These are phyloP conservation scores for Thelonectria blattea DNA, from an alignment of 2,329 filamentous ascomycete genomes.

Conservation along the genomic window DNA sequence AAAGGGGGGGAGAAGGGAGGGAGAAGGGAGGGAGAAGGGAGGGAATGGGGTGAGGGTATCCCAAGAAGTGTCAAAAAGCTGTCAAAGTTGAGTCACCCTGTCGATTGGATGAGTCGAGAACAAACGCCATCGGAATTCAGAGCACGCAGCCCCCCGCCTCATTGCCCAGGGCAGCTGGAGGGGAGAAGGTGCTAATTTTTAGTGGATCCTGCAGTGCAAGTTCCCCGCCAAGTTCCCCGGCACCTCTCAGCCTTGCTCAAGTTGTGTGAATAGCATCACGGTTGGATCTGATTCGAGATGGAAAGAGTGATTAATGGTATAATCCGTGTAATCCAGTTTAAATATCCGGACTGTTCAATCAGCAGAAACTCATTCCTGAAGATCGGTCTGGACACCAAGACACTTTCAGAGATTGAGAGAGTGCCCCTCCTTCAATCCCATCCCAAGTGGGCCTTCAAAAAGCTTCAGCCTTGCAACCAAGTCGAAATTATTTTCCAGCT, in stretches of 20 bases:
- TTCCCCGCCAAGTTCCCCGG: constrained; percentile 4
- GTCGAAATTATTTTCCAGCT: constrained; percentile 25
- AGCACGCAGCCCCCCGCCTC: constrained; percentile 12
- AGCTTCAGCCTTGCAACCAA: constrained; percentile 19
- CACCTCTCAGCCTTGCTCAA: constrained; percentile 23
- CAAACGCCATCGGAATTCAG: constrained; percentile 10
- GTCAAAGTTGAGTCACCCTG: constrained; percentile 13
- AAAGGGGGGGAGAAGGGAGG: background rate
- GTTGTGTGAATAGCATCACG: background rate
- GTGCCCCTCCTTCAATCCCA: constrained; percentile 7
- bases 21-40: too few species aligned
- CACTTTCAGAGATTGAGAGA: too few species aligned
- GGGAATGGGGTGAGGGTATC: constrained; percentile 24
- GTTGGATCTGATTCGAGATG: background rate
- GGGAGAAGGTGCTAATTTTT: constrained; percentile 1
- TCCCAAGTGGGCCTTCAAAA: constrained; percentile 13
- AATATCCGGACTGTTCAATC: too few species aligned
- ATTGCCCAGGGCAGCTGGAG: background rate
- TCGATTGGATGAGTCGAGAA: background rate
- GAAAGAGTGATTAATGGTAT: background rate
- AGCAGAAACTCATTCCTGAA: too few species aligned
- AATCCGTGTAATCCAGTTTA: background rate
- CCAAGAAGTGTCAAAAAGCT: constrained; percentile 16
- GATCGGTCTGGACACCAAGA: too few species aligned
- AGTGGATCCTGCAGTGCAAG: constrained; percentile 4